Evolutionary conservation across 2,329 filamentous ascomycete species (phyloP).

Genomic region (Pseudogymnoascus sp.): DNA sequence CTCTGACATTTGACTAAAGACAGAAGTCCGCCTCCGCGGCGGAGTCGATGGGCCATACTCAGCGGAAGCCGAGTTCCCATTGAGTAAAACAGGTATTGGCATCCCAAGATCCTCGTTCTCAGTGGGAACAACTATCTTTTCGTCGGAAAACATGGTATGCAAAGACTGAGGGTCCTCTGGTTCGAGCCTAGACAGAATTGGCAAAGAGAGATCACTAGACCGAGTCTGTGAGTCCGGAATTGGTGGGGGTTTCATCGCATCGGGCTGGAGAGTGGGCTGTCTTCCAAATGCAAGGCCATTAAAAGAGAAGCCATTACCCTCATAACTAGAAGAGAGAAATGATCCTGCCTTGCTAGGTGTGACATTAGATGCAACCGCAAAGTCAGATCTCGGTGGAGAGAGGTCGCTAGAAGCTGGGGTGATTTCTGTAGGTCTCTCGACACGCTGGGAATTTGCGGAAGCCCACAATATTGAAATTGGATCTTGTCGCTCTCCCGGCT

Average conservation of each 20-base stretch:
- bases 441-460: background rate
- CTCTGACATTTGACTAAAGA: slow-evolving; percentile 8
- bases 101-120: background rate
- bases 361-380: background rate
- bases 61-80: background rate
- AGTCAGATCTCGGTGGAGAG: background rate
- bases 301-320: background rate
- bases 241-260: background rate
- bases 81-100: background rate
- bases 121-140: background rate
- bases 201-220: background rate
- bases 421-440: background rate
- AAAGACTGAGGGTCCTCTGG: background rate
- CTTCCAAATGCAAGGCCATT: background rate
- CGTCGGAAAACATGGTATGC: background rate
- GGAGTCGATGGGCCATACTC: background rate
- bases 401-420: background rate
- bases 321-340: background rate
- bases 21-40: background rate
- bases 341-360: background rate
- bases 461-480: background rate
- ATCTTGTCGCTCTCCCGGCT: background rate
- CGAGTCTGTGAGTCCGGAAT: background rate
- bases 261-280: background rate
- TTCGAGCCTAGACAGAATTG: background rate